Base-by-base conservation (phyloP, 768 basidiomycete species). In the Collybiopsis confluens region DNA sequence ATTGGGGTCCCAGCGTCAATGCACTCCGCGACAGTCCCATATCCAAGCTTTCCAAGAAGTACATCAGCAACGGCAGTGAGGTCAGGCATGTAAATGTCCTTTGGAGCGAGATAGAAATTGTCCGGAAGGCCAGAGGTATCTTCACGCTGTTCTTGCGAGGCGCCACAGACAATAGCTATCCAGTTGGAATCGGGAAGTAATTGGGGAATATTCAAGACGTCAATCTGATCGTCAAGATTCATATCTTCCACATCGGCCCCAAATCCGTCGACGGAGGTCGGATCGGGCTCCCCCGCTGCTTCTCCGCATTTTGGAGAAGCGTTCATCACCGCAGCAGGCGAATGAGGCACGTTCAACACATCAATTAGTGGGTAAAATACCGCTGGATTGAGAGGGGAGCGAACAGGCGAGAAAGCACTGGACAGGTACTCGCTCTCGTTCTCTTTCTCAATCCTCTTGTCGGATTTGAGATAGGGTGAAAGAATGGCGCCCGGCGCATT, bases 11-110 rank as follows among this genome's bases (percentile, higher is more conserved):
- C 79, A 4, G 85, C 74, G 60, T 90, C 86, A 16, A 90, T 80
- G 56, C 86, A 88, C 62, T 92, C 89, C 1, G 88, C 81, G 43
- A 88, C 88, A 0, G 88, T 89, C 13, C 89, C 89, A 63, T 90
- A 92, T 28, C 89, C 89, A 62, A 92, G 68, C 66, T 91, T 92
- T 36, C 90, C 90, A 35, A 92, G 73, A 13, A 91, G 71, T 18
- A 88, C 87, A 61, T 92, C 88, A 4, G 78, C 83, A 7, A 82
- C 75, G 1, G 86, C 86, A 24, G 82, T 88, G 57, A 92, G 65
- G 65, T 92, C 87, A 16, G 90, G 90, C 83, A 92, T 90, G 66
- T 90, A 90, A 35, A 90, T 81, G 60, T 88, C 82, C 64, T 73
- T 76, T 30, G 88, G 88, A 2, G 88, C 88, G 37, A 90, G 80